These are phyloP conservation scores for Leishmania arabica DNA, from an alignment of 208 protist species.

Conservation along the genomic window DNA sequence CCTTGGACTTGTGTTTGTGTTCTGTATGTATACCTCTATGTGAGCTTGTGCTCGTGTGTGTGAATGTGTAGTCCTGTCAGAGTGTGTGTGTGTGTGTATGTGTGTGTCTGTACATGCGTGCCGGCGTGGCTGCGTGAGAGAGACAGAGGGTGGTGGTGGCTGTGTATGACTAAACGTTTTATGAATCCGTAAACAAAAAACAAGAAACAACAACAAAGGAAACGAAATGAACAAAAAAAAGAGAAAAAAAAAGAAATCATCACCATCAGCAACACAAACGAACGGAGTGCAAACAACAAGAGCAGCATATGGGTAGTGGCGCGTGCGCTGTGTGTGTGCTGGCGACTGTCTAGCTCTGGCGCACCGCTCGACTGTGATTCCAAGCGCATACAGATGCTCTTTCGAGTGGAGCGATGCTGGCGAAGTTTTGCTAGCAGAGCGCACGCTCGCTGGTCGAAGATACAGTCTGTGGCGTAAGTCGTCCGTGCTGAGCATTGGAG, in stretches of 20 bases:
- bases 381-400: background rate
- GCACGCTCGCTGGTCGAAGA: background rate
- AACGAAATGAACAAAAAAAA: background rate
- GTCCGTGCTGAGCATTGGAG: background rate
- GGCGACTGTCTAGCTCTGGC: background rate
- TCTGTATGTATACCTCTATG: background rate
- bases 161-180: background rate
- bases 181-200: slow-evolving; percentile 4
- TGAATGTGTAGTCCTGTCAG: background rate
- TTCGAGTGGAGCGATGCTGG: background rate
- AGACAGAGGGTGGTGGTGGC: background rate
- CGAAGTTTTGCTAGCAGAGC: background rate
- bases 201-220: background rate
- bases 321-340: background rate
- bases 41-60: background rate
- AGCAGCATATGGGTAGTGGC: background rate
- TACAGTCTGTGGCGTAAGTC: background rate
- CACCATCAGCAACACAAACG: background rate
- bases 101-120: slow-evolving; percentile 5
- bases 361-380: background rate
- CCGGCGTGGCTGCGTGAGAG: background rate
- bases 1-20: background rate
- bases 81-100: background rate
- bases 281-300: background rate
- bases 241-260: background rate